Evolutionary conservation across 1,284 basidiomycete genomes (phyloP), one percentile per base, ranked within the genome.

Genomic region (Apiotrichum sp.): DNA sequence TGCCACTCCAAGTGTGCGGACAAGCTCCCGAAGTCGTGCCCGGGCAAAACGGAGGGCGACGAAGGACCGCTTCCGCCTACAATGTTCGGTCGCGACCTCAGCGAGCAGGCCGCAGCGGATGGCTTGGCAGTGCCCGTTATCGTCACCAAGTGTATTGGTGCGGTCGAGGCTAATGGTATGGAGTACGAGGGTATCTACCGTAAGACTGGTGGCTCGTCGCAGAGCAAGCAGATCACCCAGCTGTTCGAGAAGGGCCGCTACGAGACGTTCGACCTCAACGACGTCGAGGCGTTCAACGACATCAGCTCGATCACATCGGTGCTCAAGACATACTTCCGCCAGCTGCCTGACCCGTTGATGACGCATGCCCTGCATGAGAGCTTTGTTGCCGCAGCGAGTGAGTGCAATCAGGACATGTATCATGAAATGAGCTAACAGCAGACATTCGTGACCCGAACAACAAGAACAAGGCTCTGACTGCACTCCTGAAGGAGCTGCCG

Each of bases 261-360:
- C 71, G 71, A 80, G 14, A 79, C 87, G 1, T 98, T 98, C 72
- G 89, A 98, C 71, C 82, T 98, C 44, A 80, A 82, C 53, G 90
- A 98, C 72, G 78, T 81, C 6, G 88, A 98, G 65, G 55, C 65
- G 14, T 98, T 97, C 81, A 97, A 96, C 78, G 96, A 99, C 73
- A 90, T 98, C 55, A 93, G 89, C 71, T 92, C 91, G 57, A 86
- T 98, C 65, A 98, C 96, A 0, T 95, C 92, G 22, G 93, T 96
- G 41, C 81, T 98, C 66, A 98, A 99, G 81, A 90, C 87, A 43
- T 98, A 98, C 78, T 92, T 99, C 83, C 85, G 95, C 46, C 82
- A 85, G 46, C 78, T 99, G 39, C 95, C 95, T 2, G 83, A 87
- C 56, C 96, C 96, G 2, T 79, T 99, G 41, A 79, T 98, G 60